Conservation (phyloP, 306 rosid genomes). For the Lathyrus tuberosus region DNA sequence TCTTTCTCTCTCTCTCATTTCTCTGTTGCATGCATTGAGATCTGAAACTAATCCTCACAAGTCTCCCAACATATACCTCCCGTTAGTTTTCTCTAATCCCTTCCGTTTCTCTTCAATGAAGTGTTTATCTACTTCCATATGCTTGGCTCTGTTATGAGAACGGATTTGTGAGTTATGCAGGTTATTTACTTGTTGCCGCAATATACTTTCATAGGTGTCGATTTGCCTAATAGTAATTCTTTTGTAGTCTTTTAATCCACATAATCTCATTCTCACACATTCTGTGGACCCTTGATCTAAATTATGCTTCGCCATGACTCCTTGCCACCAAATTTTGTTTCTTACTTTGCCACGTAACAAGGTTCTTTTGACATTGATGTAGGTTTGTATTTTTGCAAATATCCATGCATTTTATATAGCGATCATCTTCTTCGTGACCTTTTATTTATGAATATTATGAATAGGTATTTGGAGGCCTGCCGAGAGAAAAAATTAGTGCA, state of each 20-base stretch:
- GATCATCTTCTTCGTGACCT: neutral
- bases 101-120: neutral
- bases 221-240: neutral
- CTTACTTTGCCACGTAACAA: neutral
- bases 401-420: neutral
- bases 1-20: no score
- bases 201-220: constrained; percentile 7
- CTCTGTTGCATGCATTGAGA: no score
- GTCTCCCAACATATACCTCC: no score
- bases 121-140: constrained; percentile 18
- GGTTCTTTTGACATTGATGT: constrained; percentile 8
- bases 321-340: constrained; percentile 3
- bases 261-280: constrained; percentile 2
- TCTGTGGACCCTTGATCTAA: constrained; percentile 5
- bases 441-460: constrained; percentile 37
- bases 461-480: constrained; percentile 86
- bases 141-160: neutral
- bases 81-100: no score
- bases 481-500: constrained; percentile 59
- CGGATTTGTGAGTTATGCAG: constrained; percentile 6
- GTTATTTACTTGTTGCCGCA: constrained; percentile 11
- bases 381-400: neutral
- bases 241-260: constrained; percentile 3
- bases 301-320: constrained; percentile 7
- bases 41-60: no score